These are phyloP conservation scores for Crithidia brevicula DNA, from an alignment of 208 protist genomes.

Conservation along the genomic window DNA sequence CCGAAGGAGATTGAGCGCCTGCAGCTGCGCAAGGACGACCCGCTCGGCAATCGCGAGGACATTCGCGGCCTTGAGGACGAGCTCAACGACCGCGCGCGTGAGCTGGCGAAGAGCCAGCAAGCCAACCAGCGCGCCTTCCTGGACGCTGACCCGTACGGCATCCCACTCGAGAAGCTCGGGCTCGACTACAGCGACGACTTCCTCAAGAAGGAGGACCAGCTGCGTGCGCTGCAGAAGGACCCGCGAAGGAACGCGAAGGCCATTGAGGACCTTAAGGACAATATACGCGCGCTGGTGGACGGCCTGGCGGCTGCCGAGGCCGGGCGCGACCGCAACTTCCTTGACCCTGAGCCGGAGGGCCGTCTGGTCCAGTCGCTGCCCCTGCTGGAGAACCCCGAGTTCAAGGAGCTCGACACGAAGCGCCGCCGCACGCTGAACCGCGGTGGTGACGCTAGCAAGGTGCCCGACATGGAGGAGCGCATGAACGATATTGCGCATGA, in stretches of 20 bases:
- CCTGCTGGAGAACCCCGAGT: slow-evolving; percentile 57
- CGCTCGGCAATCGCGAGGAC: slow-evolving; percentile 34
- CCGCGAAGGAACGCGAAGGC: slow-evolving; percentile 45
- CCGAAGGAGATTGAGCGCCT: slow-evolving; percentile 63
- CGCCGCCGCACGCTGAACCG: slow-evolving; percentile 49
- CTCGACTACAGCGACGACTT: slow-evolving; percentile 71
- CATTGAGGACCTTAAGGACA: slow-evolving; percentile 53
- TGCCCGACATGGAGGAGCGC: slow-evolving; percentile 60
- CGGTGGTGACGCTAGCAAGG: slow-evolving; percentile 37
- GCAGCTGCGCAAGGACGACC: slow-evolving; percentile 53
- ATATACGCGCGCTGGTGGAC: slow-evolving; percentile 53
- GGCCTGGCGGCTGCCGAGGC: slow-evolving; percentile 50
- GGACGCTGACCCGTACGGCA: slow-evolving; percentile 64
- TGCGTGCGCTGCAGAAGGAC: slow-evolving; percentile 63
- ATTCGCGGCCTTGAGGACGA: slow-evolving; percentile 63
- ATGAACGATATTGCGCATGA: slow-evolving; percentile 75
- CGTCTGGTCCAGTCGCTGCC: slow-evolving; percentile 55
- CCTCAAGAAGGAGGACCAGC: slow-evolving; percentile 47
- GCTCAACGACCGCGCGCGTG: slow-evolving; percentile 61
- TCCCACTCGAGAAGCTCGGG: slow-evolving; percentile 67
- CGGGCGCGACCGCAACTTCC: slow-evolving; percentile 58
- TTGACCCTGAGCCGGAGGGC: slow-evolving; percentile 66
- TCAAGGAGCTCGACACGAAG: slow-evolving; percentile 66
- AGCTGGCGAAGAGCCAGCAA: slow-evolving; percentile 53
- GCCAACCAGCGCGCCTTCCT: slow-evolving; percentile 57